Evolutionary conservation across 352 stramenopile species (phyloP), one percentile per base, ranked within the genome.

Genomic region (Globisporangium middletonii): DNA sequence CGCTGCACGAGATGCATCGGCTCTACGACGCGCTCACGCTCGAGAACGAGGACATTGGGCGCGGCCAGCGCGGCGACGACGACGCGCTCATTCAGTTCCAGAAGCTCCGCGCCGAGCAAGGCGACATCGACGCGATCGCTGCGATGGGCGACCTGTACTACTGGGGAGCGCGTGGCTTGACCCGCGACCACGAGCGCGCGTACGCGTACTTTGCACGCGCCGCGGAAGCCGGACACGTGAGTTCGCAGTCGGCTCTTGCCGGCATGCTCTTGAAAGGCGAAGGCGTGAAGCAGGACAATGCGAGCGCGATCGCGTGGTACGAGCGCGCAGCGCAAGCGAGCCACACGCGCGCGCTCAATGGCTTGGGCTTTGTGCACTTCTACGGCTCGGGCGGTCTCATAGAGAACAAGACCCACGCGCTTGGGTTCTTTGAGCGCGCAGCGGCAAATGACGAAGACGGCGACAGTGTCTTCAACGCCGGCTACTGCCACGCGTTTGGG

Each of bases 401-500:
- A 0, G 70, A 90, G 60, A 96, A 97, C 71, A 81, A 89, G 54
- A 83, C 79, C 9, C 65, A 73, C 47, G 89, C 88, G 23, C 73
- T 95, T 13, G 68, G 78, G 53, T 86, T 85, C 44, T 97, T 97
- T 68, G 74, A 95, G 54, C 68, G 71, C 41, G 86, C 88, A n/a
- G 86, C 88, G 3, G 60, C 59, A 30, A 89, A 91, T 30, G 52
- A 85, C 50, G 72, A 81, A 45, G 88, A 96, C 48, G 88, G 81
- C 0, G 89, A 97, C 60, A 95, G 85, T n/a, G 53, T 96, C 2
- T 97, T 96, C 55, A 97, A 97, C 55, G 80, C 88, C 1, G 89
- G 83, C 0, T 90, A 93, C 63, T 96, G 87, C 53, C 63, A 94
- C 46, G 75, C 78, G 0, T 53, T 71, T 4, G 88, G 86, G 3